These are phyloP conservation scores for Westerdykella sp. DNA, from an alignment of 2,329 filamentous ascomycete genomes.

Conservation along the genomic window DNA sequence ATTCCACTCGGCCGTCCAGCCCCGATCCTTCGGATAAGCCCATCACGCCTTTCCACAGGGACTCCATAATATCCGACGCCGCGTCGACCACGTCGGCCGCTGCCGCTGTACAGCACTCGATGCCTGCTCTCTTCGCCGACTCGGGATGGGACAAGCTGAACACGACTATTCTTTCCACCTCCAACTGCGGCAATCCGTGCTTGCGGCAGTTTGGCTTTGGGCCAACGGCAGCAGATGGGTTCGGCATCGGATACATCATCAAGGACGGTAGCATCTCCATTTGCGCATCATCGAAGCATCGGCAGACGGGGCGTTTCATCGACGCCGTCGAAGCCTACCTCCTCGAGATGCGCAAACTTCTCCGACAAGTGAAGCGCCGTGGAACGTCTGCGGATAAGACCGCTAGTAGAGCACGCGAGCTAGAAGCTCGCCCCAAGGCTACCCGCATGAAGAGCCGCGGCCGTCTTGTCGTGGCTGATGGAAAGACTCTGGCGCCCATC, in stretches of 20 bases:
- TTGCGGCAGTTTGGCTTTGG: slow-evolving; percentile 96
- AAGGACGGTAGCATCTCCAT: slow-evolving; percentile 89
- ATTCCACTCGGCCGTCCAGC: slow-evolving; percentile 43
- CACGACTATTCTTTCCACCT: slow-evolving; percentile 88
- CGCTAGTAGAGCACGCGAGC: slow-evolving; percentile 56
- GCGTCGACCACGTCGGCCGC: slow-evolving; percentile 50
- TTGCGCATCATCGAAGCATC: slow-evolving; percentile 86
- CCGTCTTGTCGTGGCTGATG: slow-evolving; percentile 59
- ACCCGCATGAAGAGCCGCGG: slow-evolving; percentile 64
- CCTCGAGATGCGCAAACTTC: slow-evolving; percentile 77
- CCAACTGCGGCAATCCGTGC: slow-evolving; percentile 96
- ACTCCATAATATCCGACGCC: slow-evolving; percentile 47
- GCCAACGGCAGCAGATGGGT: slow-evolving; percentile 86
- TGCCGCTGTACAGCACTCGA: slow-evolving; percentile 41
- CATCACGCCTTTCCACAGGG: slow-evolving; percentile 50
- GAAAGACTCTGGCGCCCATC: slow-evolving; percentile 45
- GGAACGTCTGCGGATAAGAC: slow-evolving; percentile 48
- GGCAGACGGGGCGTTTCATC: slow-evolving; percentile 85
- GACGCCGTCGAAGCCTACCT: slow-evolving; percentile 87
- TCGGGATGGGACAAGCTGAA: slow-evolving; percentile 91
- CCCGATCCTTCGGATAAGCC: slow-evolving; percentile 46
- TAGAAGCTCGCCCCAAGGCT: slow-evolving; percentile 46
- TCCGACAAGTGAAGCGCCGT: slow-evolving; percentile 61
- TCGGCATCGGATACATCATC: slow-evolving; percentile 98
- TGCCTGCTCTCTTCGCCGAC: slow-evolving; percentile 82